Evolutionary conservation across 106 monocot genomes (phyloP), one percentile per base, ranked within the genome.

Genomic region (Triglochin maritima): DNA sequence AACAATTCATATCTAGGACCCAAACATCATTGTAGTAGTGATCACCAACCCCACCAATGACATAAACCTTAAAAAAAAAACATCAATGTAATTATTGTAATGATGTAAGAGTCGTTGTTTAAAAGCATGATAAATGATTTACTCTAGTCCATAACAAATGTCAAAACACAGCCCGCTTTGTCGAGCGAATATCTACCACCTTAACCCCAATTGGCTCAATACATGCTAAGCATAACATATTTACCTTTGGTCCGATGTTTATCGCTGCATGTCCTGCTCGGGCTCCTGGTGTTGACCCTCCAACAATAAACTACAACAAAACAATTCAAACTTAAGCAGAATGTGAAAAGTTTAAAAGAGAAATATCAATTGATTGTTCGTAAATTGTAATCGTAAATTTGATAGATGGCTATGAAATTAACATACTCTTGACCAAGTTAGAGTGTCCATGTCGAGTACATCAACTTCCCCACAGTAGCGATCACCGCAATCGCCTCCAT

Each of bases 11-110:
- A 71, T 94, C 85, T 9, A 94, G 89, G 70, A 87, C 64, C 94
- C 94, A 94, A 9, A 90, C 94, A 79, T 94, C 94, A 59, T 77
- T 87, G 50, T 94, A 94, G 60, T 94, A 90, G 57, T 90, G 89
- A 61, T 94, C 94, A 4, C 94, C 89, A 44, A 94, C 94, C 13
- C 94, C 94, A 29, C 94, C 89, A 29, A 94, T 81, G 14, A 94
- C 69, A 53, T 85, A 94, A 64, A 94, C 78, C 94, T 94, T n/a
- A n/a, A n/a, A n/a, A n/a, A n/a, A n/a, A 62, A 51, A 78, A 5
- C 6, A 59, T 17, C 2, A 4, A 43, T 29, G 4, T 64, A 65
- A 42, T 15, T 63, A 79, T 52, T 0, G 52, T 52, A 29, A 11
- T 52, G 52, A 52, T 52, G 52, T 52, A 52, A 8, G 11, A 8